Evolutionary conservation across 805 yeast species (phyloP).

Genomic region (Saccharomycopsis olivae): DNA sequence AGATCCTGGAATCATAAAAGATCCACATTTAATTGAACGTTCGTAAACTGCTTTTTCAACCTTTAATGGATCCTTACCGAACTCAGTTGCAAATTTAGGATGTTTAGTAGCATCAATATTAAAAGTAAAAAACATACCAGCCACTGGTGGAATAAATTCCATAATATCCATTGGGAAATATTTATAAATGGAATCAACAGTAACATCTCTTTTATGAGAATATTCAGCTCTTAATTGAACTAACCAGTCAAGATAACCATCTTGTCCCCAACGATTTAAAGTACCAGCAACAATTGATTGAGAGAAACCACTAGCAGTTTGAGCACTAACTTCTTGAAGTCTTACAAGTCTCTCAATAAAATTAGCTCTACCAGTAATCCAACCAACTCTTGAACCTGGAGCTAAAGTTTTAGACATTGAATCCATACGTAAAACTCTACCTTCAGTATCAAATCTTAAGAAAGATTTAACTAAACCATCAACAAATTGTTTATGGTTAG

Average conservation of each 20-base stretch:
- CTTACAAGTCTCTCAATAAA: conserved; percentile 59
- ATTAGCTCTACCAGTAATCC: conserved; percentile 67
- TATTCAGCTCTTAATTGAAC: conserved; percentile 73
- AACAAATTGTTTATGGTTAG: conserved; percentile 54
- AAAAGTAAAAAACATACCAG: conserved; percentile 82
- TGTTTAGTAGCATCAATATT: conserved; percentile 68
- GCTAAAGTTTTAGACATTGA: conserved; percentile 87
- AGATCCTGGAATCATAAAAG: conserved; percentile 71
- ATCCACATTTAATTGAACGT: conserved; percentile 46
- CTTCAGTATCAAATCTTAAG: conserved; percentile 68
- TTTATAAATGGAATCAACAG: conserved; percentile 62
- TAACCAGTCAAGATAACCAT: conserved; percentile 83
- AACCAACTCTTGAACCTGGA: conserved; percentile 83
- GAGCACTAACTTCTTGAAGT: conserved; percentile 72
- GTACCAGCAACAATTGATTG: conserved; percentile 61
- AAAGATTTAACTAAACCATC: conserved; percentile 64
- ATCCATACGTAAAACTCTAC: conserved; percentile 82
- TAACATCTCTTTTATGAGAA: conserved; percentile 78
- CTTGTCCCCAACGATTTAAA: conserved; percentile 81
- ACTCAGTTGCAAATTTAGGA: conserved; percentile 56
- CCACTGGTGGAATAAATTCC: conserved; percentile 50
- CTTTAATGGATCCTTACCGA: conserved; percentile 44
- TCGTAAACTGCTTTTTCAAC: conserved; percentile 60
- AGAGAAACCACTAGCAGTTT: conserved; percentile 73
- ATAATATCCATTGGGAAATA: conserved; percentile 39